Conservation (phyloP, 805 yeast genomes). For the Ogataea allantospora region DNA sequence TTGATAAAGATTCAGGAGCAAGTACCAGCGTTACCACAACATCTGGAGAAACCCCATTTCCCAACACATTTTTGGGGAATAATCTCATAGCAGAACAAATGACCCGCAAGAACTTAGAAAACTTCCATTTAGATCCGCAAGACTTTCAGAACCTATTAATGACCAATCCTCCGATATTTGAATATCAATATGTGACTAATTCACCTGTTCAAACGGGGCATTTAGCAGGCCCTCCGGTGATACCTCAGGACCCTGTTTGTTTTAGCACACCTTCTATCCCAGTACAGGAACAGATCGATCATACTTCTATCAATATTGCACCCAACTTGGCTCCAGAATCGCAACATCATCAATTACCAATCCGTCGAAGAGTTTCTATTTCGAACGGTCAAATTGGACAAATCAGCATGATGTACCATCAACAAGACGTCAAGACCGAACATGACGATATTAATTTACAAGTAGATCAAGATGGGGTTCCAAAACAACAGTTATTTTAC, state of each 20-base stretch:
- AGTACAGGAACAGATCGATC: neutral
- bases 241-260: neutral
- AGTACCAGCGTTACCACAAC: constrained; percentile 2
- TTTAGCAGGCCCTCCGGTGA: neutral
- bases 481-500: constrained; percentile 50
- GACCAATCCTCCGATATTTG: constrained; percentile 37
- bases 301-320: neutral
- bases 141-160: constrained; percentile 36
- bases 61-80: neutral
- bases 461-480: constrained; percentile 36
- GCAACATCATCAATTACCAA: constrained; percentile 19
- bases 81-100: neutral
- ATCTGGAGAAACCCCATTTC: constrained; percentile 4
- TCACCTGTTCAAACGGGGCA: neutral
- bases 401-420: constrained; percentile 39
- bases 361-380: constrained; percentile 69
- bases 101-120: constrained; percentile 19
- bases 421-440: constrained; percentile 10
- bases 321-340: neutral
- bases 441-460: constrained; percentile 17
- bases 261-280: neutral
- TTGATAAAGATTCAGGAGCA: neutral
- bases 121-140: constrained; percentile 35
- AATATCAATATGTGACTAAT: constrained; percentile 23
- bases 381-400: constrained; percentile 87